phyloP scores from a whole-genome alignment of 1,284 basidiomycete genomes.

The Trichosporon faecale region DNA sequence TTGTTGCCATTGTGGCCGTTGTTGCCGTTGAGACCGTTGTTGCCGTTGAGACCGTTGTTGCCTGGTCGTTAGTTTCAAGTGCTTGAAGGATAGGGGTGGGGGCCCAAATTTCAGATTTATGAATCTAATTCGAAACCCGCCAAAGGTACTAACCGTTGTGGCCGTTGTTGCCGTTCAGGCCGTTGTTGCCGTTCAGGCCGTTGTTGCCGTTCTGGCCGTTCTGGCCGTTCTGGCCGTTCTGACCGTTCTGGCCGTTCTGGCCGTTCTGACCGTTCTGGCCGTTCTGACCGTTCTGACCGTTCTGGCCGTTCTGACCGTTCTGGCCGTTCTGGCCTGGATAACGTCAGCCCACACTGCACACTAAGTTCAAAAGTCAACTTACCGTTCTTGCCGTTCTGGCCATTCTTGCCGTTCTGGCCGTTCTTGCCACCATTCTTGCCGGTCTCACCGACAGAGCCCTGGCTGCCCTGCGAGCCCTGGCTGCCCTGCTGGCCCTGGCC shows the following conservation, averaged over 20 bases:
- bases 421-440: constrained; percentile 5
- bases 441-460: not conserved
- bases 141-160: not conserved
- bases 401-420: constrained; percentile 4
- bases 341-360: not conserved
- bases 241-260: not conserved
- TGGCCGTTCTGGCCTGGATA: constrained; percentile 2
- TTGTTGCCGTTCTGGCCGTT: not conserved
- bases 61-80: not conserved
- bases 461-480: not conserved
- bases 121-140: not conserved
- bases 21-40: not conserved
- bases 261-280: constrained; percentile 5
- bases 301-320: constrained; percentile 3
- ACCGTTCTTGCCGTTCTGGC: constrained; percentile 1
- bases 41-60: not conserved
- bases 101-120: no score
- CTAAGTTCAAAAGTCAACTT: not conserved
- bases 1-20: constrained; percentile 1
- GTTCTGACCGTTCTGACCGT: not conserved
- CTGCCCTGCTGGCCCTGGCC: not conserved
- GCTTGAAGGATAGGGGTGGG: no score
- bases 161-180: not conserved
- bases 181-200: not conserved
- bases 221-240: not conserved